Conservation (phyloP, 192 early-diverging fungal genomes). For the Paraglomus brasilianum region DNA sequence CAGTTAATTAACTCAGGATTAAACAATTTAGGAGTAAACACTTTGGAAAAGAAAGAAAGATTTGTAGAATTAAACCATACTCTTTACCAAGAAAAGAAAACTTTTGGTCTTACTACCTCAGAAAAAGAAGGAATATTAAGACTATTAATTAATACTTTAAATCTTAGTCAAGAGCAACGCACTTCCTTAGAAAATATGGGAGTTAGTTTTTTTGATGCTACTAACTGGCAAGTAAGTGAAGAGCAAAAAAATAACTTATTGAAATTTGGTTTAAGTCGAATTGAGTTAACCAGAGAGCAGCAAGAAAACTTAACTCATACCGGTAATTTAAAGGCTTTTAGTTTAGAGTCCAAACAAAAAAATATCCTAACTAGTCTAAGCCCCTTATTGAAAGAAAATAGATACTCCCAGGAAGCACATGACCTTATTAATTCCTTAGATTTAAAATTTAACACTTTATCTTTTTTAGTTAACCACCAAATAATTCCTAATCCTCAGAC, state of each 20-base stretch:
- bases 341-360: neutral
- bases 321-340: neutral
- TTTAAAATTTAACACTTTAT: too few species aligned
- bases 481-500: neutral
- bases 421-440: too few species aligned
- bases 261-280: slow-evolving; percentile 1
- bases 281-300: slow-evolving; percentile 1
- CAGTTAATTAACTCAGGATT: slow-evolving; percentile 8
- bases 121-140: slow-evolving; percentile 9
- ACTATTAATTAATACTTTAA: neutral
- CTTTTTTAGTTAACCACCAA: slow-evolving; percentile 6
- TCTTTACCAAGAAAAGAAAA: neutral
- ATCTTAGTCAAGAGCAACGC: neutral
- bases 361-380: slow-evolving; percentile 9
- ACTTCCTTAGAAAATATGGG: slow-evolving; percentile 22
- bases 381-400: slow-evolving; percentile 12
- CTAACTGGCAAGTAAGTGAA: neutral
- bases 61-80: neutral
- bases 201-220: slow-evolving; percentile 20
- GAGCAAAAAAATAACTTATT: slow-evolving; percentile 11
- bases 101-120: neutral
- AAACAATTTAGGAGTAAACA: neutral
- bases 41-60: slow-evolving; percentile 17
- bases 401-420: too few species aligned
- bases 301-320: neutral